Percentiles rank a stretch among this genome's conserved stretches.
Evolutionary conservation across 2,329 filamentous ascomycete species (phyloP).

Genomic region (Monilinia vaccinii-corymbosi): DNA sequence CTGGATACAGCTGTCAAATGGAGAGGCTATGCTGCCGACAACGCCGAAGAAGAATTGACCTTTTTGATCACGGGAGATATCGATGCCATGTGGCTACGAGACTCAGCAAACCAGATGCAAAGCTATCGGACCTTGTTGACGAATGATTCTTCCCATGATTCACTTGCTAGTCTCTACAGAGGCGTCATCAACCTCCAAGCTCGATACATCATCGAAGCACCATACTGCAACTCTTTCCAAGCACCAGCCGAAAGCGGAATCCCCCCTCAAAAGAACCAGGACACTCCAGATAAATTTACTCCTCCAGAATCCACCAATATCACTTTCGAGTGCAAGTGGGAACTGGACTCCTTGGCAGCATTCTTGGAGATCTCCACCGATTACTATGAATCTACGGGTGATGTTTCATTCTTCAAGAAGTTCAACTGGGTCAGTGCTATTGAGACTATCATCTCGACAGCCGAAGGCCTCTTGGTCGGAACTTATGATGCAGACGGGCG

Average conservation of each 20-base stretch:
- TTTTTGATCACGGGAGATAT: conserved; percentile 54
- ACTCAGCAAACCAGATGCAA: conserved; percentile 70
- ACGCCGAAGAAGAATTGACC: conserved; percentile 53
- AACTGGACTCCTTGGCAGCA: conserved; percentile 81
- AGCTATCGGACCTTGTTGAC: conserved; percentile 55
- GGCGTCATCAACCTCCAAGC: conserved; percentile 65
- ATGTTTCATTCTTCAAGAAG: conserved; percentile 63
- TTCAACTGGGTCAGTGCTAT: conserved; percentile 66
- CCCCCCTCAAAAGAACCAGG: conserved; percentile 45
- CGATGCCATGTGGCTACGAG: conserved; percentile 84
- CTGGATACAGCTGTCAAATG: conserved; percentile 65
- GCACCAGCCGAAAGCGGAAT: conserved; percentile 69
- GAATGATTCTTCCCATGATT: conserved; percentile 43
- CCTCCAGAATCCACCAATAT: conserved; percentile 61
- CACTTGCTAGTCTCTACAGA: conserved; percentile 57
- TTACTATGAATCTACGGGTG: conserved; percentile 66
- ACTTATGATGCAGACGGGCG: conserved; percentile 58
- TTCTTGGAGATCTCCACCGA: conserved; percentile 76
- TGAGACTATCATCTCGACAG: conserved; percentile 56
- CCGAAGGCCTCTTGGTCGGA: conserved; percentile 60
- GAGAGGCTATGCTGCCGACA: conserved; percentile 50
- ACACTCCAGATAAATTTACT: conserved; percentile 51
- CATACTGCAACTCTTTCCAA: conserved; percentile 89
- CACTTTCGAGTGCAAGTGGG: conserved; percentile 95
- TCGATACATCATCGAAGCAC: conserved; percentile 56